Conservation (phyloP, 2,329 filamentous ascomycete genomes). For the Didymosphaeria variabile region DNA sequence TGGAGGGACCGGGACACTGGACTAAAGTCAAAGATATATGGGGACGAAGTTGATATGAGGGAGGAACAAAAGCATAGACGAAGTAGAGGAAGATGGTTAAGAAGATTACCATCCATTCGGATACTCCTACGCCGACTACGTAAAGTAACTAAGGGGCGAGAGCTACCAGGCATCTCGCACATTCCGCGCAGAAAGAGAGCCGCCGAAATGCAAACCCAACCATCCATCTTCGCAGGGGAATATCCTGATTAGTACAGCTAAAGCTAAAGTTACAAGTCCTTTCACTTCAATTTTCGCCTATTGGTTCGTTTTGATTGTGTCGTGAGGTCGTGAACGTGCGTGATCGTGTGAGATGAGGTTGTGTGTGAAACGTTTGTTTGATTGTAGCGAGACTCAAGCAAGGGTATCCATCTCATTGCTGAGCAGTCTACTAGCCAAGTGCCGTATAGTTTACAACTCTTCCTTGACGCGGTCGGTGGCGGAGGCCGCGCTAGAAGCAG, state of each 20-base stretch:
- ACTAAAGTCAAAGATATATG: neutral
- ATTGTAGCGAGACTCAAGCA: too few species aligned
- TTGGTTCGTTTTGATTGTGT: slow-evolving; percentile 3
- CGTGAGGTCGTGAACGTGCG: slow-evolving; percentile 17
- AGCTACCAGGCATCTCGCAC: slow-evolving; percentile 10
- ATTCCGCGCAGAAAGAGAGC: neutral
- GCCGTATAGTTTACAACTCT: slow-evolving; percentile 52
- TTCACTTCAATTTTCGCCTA: slow-evolving; percentile 8
- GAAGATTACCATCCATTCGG: slow-evolving; percentile 12
- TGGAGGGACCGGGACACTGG: neutral
- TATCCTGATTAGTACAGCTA: slow-evolving; percentile 12
- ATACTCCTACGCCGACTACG: slow-evolving; percentile 1
- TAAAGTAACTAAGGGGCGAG: neutral
- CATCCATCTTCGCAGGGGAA: slow-evolving; percentile 10
- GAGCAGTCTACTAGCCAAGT: neutral
- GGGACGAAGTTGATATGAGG: neutral
- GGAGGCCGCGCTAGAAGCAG: slow-evolving; percentile 15
- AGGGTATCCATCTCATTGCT: neutral
- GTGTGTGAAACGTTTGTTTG: neutral
- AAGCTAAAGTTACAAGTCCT: slow-evolving; percentile 18
- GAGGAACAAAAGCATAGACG: neutral
- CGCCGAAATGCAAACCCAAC: neutral
- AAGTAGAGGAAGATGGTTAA: neutral
- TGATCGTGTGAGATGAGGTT: neutral
- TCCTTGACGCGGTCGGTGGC: slow-evolving; percentile 52